Evolutionary conservation across 2,329 filamentous ascomycete species (phyloP), one percentile per base, ranked within the genome.

Genomic region (Tolypocladium nubicola): DNA sequence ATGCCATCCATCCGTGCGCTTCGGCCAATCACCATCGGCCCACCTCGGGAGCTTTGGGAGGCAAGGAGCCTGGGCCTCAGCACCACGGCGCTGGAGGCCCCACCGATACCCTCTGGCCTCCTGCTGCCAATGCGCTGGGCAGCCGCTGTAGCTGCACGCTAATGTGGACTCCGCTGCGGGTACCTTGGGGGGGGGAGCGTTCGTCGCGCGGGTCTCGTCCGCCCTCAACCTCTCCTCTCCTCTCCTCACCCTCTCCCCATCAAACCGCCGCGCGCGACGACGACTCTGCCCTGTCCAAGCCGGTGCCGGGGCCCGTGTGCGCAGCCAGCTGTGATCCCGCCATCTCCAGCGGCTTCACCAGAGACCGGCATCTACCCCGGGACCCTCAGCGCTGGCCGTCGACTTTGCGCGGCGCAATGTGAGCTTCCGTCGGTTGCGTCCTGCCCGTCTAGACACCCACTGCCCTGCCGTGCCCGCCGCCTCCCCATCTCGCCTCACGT

Each of bases 351-450:
- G 26, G 26, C 30, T 43, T 35, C 26, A 13, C 26, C 38, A 35
- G 33, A 35, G 23, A 40, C 30, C 30, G 7, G 30, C 53, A 45
- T 38, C 38, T 47, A 7, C 30, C 19, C 35, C 45, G 11, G 52
- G 23, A n/a, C 21, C 8, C 40, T 50, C 37, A 11, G 11, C 30
- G 49, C 40, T 52, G 40, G 37, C 53, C 54, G 53, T 41, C 21
- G 49, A 55, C 56, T 60, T 59, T 62, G 63, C 50, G 57, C 52
- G 59, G 58, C 61, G 61, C 60, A 50, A 62, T 62, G 60, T 59
- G 56, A 62, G 53, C 58, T 45, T 26, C 50, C 54, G 58, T 55
- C 50, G 53, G 56, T n/a, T 53, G 55, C 52, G 53, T 56, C 47
- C 33, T 55, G 47, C 55, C 45, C 60, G 41, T 54, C n/a, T 38